Evolutionary conservation across 441 rosid species (phyloP).

Genomic region (Gossypium gossypioides): DNA sequence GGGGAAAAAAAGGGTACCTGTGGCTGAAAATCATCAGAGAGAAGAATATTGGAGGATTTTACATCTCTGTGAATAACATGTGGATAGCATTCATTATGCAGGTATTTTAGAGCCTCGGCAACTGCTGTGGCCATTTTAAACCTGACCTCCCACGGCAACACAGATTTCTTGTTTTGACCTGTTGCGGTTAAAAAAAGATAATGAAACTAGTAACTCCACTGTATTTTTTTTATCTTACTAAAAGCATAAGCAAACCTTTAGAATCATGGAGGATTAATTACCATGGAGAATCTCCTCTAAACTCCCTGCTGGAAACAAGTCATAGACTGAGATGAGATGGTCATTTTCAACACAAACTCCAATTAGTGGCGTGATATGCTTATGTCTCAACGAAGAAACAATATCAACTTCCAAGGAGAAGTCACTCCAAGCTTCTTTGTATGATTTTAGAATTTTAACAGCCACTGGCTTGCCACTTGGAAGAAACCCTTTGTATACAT

Average conservation of each 20-base stretch:
- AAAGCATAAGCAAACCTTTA: not conserved
- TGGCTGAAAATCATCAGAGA: constrained; percentile 26
- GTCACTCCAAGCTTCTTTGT: constrained; percentile 23
- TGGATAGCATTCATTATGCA: constrained; percentile 21
- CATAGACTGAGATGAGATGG: constrained; percentile 21
- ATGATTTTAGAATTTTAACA: constrained; percentile 24
- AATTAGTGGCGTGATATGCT: constrained; percentile 17
- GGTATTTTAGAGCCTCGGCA: constrained; percentile 28
- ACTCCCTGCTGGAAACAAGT: constrained; percentile 24
- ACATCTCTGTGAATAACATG: constrained; percentile 32
- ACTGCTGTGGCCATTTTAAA: constrained; percentile 21
- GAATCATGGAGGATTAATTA: constrained; percentile 5
- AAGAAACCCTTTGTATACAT: constrained; percentile 28
- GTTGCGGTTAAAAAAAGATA: not conserved
- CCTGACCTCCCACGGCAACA: constrained; percentile 23
- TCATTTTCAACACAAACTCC: constrained; percentile 24
- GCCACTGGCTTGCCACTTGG: constrained; percentile 23
- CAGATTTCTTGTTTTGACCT: constrained; percentile 10
- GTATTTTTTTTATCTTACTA: not conserved
- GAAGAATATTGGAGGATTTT: constrained; percentile 35
- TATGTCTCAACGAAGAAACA: constrained; percentile 19
- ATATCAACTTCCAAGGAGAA: constrained; percentile 25
- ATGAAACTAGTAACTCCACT: not conserved
- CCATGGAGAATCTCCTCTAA: constrained; percentile 28
- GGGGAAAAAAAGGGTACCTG: constrained; percentile 11